Base-by-base conservation (phyloP, 306 rosid genomes). In the Vigna reflexopilosa region DNA sequence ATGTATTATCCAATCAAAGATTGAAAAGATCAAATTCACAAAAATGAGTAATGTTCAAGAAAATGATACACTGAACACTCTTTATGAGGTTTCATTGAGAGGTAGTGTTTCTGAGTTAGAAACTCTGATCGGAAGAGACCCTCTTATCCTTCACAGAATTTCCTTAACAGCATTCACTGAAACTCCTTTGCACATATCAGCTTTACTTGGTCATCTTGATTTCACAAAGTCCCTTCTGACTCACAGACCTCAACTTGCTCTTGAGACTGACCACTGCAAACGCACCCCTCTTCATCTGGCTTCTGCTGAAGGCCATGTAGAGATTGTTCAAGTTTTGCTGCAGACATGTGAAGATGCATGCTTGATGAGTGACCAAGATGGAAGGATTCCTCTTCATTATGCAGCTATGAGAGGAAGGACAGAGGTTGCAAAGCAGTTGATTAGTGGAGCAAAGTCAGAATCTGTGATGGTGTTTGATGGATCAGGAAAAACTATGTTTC, bases 171-270 rank as follows among this genome's bases (percentile, higher is more conserved):
- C 36, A n/a, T 58, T 58, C 38, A 26, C 17, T 5, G 38, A 58
- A 26, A 58, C 64, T 58, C 64, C 64, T n/a, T 26, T 58, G 26
- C 64, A 58, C 64, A 26, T 58, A 24, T 58, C 64, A 24, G 36
- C 17, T 12, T 58, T 58, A 24, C 64, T 58, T 26, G 38, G 38
- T 4, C n/a, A 58, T 4, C 17, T 58, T 58, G 64, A 58, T 26
- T 58, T 58, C 64, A 57, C 38, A 11, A 57, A 57, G n/a, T 24
- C 36, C 9, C 36, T 56, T 57, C 34, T 57, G 3, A 20, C 15
- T 20, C 32, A 24, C 36, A 57, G 24, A 26, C 64, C 64, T 12
- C 9, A 24, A 12, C 32, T 56, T 3, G 16, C 32, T 26, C 62
- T 56, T 22, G 62, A 20, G 62, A 20, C 22, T 5, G 62, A 56